phyloP scores from a whole-genome alignment of 2,329 filamentous ascomycete species.

The Trichophyton mentagrophytes region DNA sequence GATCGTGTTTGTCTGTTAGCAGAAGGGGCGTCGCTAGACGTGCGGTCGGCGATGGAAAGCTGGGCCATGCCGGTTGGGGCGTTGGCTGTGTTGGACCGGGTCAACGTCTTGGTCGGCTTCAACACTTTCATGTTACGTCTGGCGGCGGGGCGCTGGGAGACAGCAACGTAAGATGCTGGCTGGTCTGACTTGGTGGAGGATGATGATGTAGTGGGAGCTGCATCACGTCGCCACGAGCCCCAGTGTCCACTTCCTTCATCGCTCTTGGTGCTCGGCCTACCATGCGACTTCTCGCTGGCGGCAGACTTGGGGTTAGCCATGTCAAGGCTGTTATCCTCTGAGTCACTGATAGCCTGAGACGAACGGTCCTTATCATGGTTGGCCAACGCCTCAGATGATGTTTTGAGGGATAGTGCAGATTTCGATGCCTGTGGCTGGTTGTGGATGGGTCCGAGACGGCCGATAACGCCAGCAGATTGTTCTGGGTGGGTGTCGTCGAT shows the following conservation, averaged over 20 bases:
- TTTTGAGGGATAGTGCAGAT: constrained; percentile 18
- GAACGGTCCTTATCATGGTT: constrained; percentile 15
- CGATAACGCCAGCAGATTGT: constrained; percentile 22
- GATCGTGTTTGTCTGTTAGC: not conserved
- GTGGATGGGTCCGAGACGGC: constrained; percentile 16
- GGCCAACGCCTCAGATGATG: constrained; percentile 17
- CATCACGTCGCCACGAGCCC: constrained; percentile 54
- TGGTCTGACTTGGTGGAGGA: constrained; percentile 16
- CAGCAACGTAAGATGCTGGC: constrained; percentile 31
- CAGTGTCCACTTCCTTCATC: constrained; percentile 46
- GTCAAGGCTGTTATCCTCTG: constrained; percentile 11
- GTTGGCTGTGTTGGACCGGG: constrained; percentile 15
- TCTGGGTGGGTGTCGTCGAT: not conserved
- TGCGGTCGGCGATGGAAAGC: not conserved
- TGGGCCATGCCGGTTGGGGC: not conserved
- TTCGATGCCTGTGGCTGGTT: constrained; percentile 16
- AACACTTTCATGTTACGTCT: constrained; percentile 74
- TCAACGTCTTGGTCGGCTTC: constrained; percentile 55
- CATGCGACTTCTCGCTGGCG: constrained; percentile 19
- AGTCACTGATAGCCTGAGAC: constrained; percentile 11
- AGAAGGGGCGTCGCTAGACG: not conserved
- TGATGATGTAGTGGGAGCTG: constrained; percentile 8
- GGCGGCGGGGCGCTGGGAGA: constrained; percentile 56
- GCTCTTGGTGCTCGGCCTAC: constrained; percentile 15
- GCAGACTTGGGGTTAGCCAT: constrained; percentile 17